These are phyloP conservation scores for Barnettozyma vustinii DNA, from an alignment of 805 yeast species.

Conservation along the genomic window DNA sequence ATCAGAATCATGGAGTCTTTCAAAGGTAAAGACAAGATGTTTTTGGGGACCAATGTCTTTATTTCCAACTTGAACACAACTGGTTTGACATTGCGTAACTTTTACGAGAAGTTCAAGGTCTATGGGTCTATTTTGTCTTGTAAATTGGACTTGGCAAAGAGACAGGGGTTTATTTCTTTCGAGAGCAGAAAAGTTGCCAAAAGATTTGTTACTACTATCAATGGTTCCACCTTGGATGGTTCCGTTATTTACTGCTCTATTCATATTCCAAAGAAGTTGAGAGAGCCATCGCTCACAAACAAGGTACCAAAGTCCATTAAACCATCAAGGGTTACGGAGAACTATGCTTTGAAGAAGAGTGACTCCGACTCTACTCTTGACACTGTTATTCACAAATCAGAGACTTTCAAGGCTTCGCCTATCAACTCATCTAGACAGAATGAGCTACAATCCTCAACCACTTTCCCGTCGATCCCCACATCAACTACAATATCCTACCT, in stretches of 20 bases:
- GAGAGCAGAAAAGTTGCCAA: constrained; percentile 29
- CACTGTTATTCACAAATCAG: constrained; percentile 3
- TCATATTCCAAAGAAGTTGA: constrained; percentile 31
- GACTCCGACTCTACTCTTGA: constrained; percentile 5
- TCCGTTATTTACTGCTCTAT: constrained; percentile 32
- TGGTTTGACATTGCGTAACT: constrained; percentile 36
- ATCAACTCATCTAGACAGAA: background rate
- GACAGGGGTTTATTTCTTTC: constrained; percentile 38
- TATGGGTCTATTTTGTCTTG: constrained; percentile 43
- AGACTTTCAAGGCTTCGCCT: constrained; percentile 1
- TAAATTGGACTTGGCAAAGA: constrained; percentile 32
- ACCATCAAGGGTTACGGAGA: background rate
- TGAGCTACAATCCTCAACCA: background rate
- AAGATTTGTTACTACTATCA: constrained; percentile 28
- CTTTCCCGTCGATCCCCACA: background rate
- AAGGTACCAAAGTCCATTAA: background rate
- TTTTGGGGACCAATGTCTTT: constrained; percentile 45
- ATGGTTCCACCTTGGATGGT: constrained; percentile 28
- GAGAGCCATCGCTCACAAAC: constrained; percentile 5
- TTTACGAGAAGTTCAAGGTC: constrained; percentile 44
- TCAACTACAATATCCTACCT: background rate
- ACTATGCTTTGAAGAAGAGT: constrained; percentile 1
- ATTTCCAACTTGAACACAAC: constrained; percentile 35
- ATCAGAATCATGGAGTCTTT: constrained; percentile 53
- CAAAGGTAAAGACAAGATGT: constrained; percentile 36